Evolutionary conservation across 805 yeast genomes (phyloP), one percentile per base, ranked within the genome.

Genomic region (Kurtzmaniella fragi): DNA sequence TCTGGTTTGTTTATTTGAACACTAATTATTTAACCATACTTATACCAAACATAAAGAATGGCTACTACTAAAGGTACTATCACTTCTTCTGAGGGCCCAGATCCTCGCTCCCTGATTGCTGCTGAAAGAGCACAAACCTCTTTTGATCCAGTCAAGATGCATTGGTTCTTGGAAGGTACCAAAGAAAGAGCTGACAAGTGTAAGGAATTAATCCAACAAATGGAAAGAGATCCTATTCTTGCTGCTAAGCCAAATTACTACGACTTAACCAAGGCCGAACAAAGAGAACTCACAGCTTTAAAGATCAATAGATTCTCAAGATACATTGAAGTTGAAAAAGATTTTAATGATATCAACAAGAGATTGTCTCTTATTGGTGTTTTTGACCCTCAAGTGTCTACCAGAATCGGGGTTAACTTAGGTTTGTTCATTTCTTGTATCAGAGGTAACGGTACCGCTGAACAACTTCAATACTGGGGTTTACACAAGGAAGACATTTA

Each of bases 401-500:
- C 96, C 26, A 77, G 98, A 52, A 62, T 86, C 37, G 96, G 95
- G 31, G 89, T 90, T 40, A 95, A 90, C 67, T 70, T 83, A 47
- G 96, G 96, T 4, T 71, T 90, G 42, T 91, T 91, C 57, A 72
- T 87, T 38, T 76, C 79, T 42, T 86, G 95, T 41, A 66, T 90
- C 41, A 78, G 82, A 49, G 96, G 96, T 45, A 84, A 85, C 51
- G 98, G 96, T 47, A 83, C 97, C 7, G 73, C 77, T 27, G 86
- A 79, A 41, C 98, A 90, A 69, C 75, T 82, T 51, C 68, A 78
- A 32, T 91, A 82, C 64, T 90, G 97, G 97, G 74, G 88, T 38
- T 64, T 70, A 42, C 78, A 75, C 49, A 73, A 84, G 52, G 89
- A 85, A 48, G 79, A 88, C 9, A 57, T 70, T 1, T 64, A 63